Percentiles rank a stretch among this genome's conserved stretches.
These are phyloP conservation scores for Plasmodium knowlesi DNA, from an alignment of 169 alveolate species.

Conservation along the genomic window DNA sequence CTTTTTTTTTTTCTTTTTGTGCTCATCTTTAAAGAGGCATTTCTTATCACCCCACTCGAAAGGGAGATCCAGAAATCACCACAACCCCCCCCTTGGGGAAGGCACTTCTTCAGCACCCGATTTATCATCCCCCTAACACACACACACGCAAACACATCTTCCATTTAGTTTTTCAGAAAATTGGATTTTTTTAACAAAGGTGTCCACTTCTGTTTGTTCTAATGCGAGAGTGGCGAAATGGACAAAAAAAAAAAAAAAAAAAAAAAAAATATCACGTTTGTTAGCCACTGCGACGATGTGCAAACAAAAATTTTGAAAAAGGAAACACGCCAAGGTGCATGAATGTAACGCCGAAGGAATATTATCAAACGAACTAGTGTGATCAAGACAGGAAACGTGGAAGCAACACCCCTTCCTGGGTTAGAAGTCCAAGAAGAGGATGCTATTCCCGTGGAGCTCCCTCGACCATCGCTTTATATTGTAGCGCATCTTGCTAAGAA, in stretches of 20 bases:
- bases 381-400: no score
- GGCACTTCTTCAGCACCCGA: not conserved
- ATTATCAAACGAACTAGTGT: not conserved
- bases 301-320: not conserved
- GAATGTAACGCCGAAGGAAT: no score
- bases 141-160: not conserved
- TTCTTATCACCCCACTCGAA: not conserved
- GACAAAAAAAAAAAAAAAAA: not conserved
- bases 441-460: constrained; percentile 32
- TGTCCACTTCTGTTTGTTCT: not conserved
- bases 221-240: not conserved
- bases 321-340: not conserved
- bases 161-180: not conserved
- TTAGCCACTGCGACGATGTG: not conserved
- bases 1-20: no score
- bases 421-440: constrained; percentile 23
- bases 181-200: not conserved
- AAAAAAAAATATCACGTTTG: not conserved
- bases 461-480: constrained; percentile 67
- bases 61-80: not conserved
- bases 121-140: not conserved
- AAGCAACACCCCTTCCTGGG: no score
- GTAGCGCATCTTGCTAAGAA: constrained; percentile 39
- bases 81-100: no score
- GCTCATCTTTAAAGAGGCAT: not conserved